A percentile compares a stretch with the other conserved stretches of the same genome.
Evolutionary conservation across 257 asterid genomes (phyloP).

Genomic region (Solanum pinnatisectum): DNA sequence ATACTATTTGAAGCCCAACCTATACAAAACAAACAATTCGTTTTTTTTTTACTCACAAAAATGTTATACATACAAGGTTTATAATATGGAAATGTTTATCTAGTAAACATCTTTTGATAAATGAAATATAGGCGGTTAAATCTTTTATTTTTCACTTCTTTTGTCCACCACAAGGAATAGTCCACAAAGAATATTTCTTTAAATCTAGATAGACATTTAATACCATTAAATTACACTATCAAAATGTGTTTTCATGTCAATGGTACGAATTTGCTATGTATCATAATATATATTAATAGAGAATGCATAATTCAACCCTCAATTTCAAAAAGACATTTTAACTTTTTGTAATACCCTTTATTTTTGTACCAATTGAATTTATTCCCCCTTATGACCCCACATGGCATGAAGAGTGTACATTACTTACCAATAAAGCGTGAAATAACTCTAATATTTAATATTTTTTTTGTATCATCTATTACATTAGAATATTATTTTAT

Average conservation of each 20-base stretch:
- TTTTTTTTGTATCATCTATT: too few species aligned
- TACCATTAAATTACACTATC: neutral
- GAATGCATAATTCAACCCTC: neutral
- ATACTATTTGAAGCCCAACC: neutral
- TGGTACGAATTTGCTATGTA: neutral
- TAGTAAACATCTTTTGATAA: neutral
- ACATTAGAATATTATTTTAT: too few species aligned
- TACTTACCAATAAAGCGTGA: neutral
- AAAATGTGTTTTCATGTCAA: neutral
- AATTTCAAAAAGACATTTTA: too few species aligned
- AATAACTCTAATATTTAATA: neutral
- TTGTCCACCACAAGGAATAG: neutral
- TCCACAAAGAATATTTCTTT: neutral
- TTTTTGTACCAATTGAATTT: neutral
- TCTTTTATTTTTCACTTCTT: neutral
- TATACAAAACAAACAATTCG: neutral
- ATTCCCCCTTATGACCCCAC: too few species aligned
- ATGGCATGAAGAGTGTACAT: neutral
- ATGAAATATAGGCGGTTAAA: neutral
- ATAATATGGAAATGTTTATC: neutral
- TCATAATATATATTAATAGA: too few species aligned
- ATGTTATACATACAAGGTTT: neutral
- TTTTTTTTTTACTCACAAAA: neutral
- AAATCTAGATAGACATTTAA: neutral
- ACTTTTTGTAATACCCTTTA: neutral